phyloP scores from a whole-genome alignment of 2,329 filamentous ascomycete species.

The Claviceps digitariae region DNA sequence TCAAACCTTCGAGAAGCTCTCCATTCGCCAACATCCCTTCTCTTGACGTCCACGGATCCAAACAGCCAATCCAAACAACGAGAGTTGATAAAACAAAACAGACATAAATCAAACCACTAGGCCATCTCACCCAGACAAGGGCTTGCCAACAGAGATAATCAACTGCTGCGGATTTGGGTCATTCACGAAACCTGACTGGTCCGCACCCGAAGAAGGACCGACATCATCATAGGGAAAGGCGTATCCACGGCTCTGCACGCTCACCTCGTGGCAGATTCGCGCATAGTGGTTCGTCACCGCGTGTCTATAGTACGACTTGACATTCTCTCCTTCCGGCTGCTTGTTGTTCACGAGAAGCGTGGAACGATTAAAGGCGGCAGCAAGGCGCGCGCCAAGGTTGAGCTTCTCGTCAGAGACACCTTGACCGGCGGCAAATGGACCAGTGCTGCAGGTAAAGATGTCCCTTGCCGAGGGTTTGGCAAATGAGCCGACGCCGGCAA shows the following conservation, averaged over 20 bases:
- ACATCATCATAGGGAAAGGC: conserved; percentile 64
- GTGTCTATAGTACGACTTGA: conserved; percentile 38
- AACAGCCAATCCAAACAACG: not conserved
- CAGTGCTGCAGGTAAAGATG: conserved; percentile 40
- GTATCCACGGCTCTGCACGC: conserved; percentile 48
- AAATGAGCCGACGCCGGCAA: conserved; percentile 31
- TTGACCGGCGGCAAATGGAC: conserved; percentile 37
- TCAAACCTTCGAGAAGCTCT: too few relatives aligned
- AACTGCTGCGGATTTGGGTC: conserved; percentile 41
- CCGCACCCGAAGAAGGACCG: conserved; percentile 33
- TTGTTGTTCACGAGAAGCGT: conserved; percentile 43
- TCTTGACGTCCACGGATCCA: too few relatives aligned
- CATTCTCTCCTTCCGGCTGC: conserved; percentile 38
- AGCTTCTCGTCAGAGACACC: conserved; percentile 33
- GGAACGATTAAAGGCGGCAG: conserved; percentile 62
- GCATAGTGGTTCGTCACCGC: conserved; percentile 52
- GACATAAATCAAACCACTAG: too few relatives aligned
- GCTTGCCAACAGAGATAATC: conserved; percentile 41
- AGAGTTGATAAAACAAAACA: not conserved
- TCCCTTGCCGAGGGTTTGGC: conserved; percentile 32
- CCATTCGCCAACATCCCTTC: too few relatives aligned
- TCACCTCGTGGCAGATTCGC: conserved; percentile 48
- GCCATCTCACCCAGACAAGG: conserved; percentile 7
- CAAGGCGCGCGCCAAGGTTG: conserved; percentile 58
- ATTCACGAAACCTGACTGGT: conserved; percentile 50